These are phyloP conservation scores for Schizosaccharomyces osmophilus DNA, from an alignment of 805 yeast species.

Conservation along the genomic window DNA sequence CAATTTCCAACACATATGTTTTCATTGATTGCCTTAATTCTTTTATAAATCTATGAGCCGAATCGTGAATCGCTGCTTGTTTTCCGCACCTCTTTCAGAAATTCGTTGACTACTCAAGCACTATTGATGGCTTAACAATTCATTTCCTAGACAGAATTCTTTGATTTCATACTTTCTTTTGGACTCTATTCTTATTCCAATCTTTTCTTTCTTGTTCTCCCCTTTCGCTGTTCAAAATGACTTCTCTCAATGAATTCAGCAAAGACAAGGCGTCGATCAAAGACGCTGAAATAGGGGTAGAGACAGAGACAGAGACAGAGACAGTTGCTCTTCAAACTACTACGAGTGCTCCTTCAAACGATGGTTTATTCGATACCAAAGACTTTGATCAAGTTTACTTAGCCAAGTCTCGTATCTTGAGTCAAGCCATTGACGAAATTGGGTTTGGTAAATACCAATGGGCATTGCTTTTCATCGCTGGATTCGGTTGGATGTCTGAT, in stretches of 20 bases:
- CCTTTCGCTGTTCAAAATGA: neutral
- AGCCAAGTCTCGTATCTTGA: slow-evolving; percentile 1
- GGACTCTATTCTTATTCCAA: neutral
- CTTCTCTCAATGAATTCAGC: neutral
- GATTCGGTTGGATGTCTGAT: slow-evolving; percentile 22
- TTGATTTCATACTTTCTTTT: neutral
- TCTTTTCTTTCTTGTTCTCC: neutral
- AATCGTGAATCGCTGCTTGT: too few relatives aligned
- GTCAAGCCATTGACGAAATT: slow-evolving; percentile 28
- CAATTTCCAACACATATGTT: too few relatives aligned
- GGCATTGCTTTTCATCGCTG: slow-evolving; percentile 26
- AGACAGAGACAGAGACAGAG: too few relatives aligned
- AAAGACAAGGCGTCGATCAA: too few relatives aligned
- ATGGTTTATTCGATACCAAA: neutral
- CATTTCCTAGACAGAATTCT: too few relatives aligned
- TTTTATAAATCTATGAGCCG: too few relatives aligned
- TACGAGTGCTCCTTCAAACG: neutral
- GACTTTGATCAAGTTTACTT: neutral
- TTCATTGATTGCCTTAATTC: too few relatives aligned
- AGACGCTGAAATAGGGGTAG: too few relatives aligned
- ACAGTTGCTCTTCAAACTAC: too few relatives aligned
- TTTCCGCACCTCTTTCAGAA: too few relatives aligned
- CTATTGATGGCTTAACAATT: too few relatives aligned
- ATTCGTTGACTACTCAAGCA: too few relatives aligned
- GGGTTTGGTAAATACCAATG: slow-evolving; percentile 35